phyloP scores from a whole-genome alignment of 164 flowering plant genomes.

The Dillenia suffruticosa region DNA sequence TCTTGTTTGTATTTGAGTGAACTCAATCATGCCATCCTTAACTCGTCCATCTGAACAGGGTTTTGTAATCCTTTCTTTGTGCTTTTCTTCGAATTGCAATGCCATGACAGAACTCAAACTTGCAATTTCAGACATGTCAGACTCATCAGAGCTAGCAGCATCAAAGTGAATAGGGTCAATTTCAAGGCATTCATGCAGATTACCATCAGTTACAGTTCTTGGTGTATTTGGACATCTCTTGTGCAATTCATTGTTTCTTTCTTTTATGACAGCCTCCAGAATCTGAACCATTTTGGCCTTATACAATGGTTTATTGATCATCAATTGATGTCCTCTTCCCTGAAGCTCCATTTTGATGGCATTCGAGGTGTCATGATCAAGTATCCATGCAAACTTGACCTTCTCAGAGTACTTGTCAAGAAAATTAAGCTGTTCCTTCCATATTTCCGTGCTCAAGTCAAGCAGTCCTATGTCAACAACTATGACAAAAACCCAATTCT shows the following conservation, averaged over 20 bases:
- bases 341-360: constrained; percentile 75
- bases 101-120: constrained; percentile 11
- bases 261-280: constrained; percentile 58
- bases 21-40: constrained; percentile 32
- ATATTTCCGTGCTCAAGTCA: constrained; percentile 71
- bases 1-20: constrained; percentile 16
- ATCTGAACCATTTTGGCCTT: constrained; percentile 82
- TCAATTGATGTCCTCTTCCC: constrained; percentile 62
- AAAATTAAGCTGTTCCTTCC: constrained; percentile 86
- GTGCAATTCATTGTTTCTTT: constrained; percentile 36
- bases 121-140: constrained; percentile 40
- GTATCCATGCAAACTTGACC: constrained; percentile 81
- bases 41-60: constrained; percentile 14
- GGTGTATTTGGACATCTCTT: constrained; percentile 17
- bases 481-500: constrained; percentile 32
- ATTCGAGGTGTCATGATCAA: constrained; percentile 78
- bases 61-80: constrained; percentile 12
- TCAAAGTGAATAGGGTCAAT: constrained; percentile 50
- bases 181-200: constrained; percentile 64
- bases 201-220: constrained; percentile 23
- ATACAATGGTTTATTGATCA: constrained; percentile 79
- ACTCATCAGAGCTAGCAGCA: constrained; percentile 58
- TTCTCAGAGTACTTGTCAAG: constrained; percentile 52
- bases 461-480: constrained; percentile 77
- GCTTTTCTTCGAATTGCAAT: constrained; percentile 17